Evolutionary conservation across 2,329 filamentous ascomycete species (phyloP).

Genomic region (Neofusicoccum ribis): DNA sequence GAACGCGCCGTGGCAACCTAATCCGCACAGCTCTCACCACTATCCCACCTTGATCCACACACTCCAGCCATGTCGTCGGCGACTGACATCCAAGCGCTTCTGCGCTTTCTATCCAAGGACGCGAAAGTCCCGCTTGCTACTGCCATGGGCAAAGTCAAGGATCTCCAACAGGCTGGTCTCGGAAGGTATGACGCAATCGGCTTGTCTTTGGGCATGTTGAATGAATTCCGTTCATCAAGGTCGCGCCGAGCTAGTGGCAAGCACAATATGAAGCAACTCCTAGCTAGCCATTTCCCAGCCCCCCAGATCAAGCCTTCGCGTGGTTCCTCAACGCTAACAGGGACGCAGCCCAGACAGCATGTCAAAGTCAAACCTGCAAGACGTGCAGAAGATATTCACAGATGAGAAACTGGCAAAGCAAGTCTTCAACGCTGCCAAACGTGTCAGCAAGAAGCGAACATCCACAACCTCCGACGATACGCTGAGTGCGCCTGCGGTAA

Average conservation of each 20-base stretch:
- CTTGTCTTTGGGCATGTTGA: slow-evolving; percentile 1
- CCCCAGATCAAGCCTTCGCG: background rate
- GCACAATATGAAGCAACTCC: no score
- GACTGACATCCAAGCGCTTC: slow-evolving; percentile 46
- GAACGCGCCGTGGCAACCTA: background rate
- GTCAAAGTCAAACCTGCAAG: slow-evolving; percentile 48
- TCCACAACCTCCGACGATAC: slow-evolving; percentile 34
- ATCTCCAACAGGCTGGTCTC: slow-evolving; percentile 53
- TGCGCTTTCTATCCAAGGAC: slow-evolving; percentile 61
- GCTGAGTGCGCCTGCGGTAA: slow-evolving; percentile 37
- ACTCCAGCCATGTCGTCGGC: slow-evolving; percentile 32
- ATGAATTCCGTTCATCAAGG: no score
- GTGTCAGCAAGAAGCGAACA: slow-evolving; percentile 56
- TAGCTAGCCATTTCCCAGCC: no score
- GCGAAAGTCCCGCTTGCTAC: slow-evolving; percentile 56
- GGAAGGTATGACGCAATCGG: slow-evolving; percentile 22
- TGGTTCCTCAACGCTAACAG: background rate
- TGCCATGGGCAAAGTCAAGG: slow-evolving; percentile 57
- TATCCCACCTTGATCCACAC: background rate
- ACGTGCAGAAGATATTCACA: slow-evolving; percentile 45
- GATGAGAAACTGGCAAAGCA: slow-evolving; percentile 60
- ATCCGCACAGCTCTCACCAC: background rate
- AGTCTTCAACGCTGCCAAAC: slow-evolving; percentile 58
- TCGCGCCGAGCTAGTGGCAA: no score
- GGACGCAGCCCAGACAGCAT: slow-evolving; percentile 45